Evolutionary conservation across 768 basidiomycete species (phyloP).

Genomic region (Agaricus bisporus): DNA sequence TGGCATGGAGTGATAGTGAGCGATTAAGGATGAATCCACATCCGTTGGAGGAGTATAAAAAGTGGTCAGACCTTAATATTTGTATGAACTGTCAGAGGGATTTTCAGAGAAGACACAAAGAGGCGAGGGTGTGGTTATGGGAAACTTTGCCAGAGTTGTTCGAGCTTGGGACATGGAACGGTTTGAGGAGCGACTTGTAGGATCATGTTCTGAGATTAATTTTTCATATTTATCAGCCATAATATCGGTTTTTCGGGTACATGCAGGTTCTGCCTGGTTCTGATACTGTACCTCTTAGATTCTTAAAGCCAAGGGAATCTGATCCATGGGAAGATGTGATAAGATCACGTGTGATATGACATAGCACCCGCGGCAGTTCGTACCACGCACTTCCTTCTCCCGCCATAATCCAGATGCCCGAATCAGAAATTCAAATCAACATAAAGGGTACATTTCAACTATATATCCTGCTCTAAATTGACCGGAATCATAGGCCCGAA

Average conservation of each 20-base stretch:
- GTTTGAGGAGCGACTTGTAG: constrained; percentile 11
- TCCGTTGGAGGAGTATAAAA: constrained; percentile 30
- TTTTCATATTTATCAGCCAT: too few species aligned
- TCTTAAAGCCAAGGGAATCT: too few species aligned
- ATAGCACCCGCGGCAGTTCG: background rate
- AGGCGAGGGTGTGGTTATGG: constrained; percentile 33
- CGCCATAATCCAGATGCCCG: constrained; percentile 28
- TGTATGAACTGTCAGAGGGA: constrained; percentile 26
- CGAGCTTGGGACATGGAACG: constrained; percentile 32
- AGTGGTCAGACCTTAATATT: constrained; percentile 26
- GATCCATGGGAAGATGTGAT: too few species aligned
- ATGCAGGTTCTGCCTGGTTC: too few species aligned
- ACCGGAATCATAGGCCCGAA: constrained; percentile 55
- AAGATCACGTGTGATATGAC: background rate
- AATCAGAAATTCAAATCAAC: constrained; percentile 57
- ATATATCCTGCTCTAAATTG: background rate
- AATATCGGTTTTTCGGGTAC: too few species aligned
- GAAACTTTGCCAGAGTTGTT: constrained; percentile 29
- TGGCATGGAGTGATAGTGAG: constrained; percentile 21
- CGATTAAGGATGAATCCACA: constrained; percentile 28
- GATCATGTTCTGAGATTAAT: too few species aligned
- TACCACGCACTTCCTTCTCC: background rate
- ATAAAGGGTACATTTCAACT: constrained; percentile 48
- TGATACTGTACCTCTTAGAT: too few species aligned
- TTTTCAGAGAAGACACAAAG: constrained; percentile 24